These are phyloP conservation scores for Candolleomyces efflorescens DNA, from an alignment of 768 basidiomycete species.

Conservation along the genomic window DNA sequence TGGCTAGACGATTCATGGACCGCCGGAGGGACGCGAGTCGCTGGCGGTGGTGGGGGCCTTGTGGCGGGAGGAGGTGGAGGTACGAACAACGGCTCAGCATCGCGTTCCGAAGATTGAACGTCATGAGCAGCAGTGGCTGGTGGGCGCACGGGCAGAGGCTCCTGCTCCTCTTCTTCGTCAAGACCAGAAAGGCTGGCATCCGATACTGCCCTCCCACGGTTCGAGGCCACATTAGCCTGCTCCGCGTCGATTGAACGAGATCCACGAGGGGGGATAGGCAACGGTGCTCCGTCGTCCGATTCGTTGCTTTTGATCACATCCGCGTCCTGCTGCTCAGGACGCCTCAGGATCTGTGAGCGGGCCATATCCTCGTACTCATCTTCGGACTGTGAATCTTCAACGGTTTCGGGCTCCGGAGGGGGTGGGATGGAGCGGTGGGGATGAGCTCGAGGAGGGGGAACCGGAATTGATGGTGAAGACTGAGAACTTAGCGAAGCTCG, in stretches of 20 bases:
- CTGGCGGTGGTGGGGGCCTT: conserved; percentile 1
- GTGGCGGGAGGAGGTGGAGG: conserved; percentile 2
- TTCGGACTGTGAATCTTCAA: conserved; percentile 2
- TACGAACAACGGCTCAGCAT: no score
- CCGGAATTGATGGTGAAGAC: neutral
- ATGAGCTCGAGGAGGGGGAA: conserved; percentile 3
- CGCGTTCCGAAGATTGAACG: no score
- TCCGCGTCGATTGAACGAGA: no score
- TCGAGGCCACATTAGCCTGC: no score
- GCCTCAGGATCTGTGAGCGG: conserved; percentile 4
- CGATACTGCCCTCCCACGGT: no score
- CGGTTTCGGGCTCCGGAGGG: conserved; percentile 11
- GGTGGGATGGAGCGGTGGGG: neutral
- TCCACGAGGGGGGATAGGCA: conserved; percentile 2
- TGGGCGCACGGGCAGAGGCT: neutral
- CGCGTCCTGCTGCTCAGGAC: no score
- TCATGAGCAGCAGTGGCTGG: neutral
- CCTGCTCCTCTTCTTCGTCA: no score
- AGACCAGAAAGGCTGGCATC: no score
- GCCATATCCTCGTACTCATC: conserved; percentile 1
- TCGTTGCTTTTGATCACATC: no score
- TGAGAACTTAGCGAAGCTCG: neutral
- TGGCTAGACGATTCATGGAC: neutral
- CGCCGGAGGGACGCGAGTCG: neutral
- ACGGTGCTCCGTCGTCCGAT: conserved; percentile 10